A percentile compares a stretch with the other conserved stretches of the same genome.
Evolutionary conservation across 2,329 filamentous ascomycete genomes (phyloP).

Genomic region (Uncinocarpus reesii): DNA sequence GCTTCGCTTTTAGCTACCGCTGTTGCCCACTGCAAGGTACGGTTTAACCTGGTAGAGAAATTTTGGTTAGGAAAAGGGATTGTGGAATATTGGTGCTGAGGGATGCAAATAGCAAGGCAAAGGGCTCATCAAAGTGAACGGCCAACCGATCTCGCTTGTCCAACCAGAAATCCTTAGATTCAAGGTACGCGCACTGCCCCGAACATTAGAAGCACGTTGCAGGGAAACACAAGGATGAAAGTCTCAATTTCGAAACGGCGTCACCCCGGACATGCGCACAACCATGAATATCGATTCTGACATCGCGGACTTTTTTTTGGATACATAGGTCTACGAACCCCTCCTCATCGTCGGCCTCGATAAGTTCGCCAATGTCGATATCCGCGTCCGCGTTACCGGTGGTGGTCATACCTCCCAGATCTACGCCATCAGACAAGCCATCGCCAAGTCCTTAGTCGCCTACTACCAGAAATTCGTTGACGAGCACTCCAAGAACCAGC

Average conservation of each 20-base stretch:
- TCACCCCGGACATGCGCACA: too few relatives aligned
- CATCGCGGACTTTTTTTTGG: neutral
- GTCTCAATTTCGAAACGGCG: too few relatives aligned
- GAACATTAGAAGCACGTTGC: neutral
- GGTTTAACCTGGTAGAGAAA: constrained; percentile 20
- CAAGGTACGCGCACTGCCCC: constrained; percentile 54
- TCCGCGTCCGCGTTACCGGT: constrained; percentile 89
- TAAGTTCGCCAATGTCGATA: constrained; percentile 94
- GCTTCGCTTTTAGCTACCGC: constrained; percentile 52
- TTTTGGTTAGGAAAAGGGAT: too few relatives aligned
- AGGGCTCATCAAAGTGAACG: constrained; percentile 98
- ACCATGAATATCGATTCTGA: constrained; percentile 1
- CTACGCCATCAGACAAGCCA: constrained; percentile 98
- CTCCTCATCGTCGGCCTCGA: constrained; percentile 93
- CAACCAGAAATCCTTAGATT: constrained; percentile 96
- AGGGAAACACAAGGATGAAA: constrained; percentile 9
- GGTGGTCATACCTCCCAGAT: constrained; percentile 97
- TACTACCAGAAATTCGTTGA: constrained; percentile 99
- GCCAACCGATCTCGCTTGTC: constrained; percentile 84
- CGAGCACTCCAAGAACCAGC: constrained; percentile 99
- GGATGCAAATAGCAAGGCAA: constrained; percentile 52
- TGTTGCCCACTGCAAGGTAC: constrained; percentile 88
- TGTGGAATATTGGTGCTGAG: constrained; percentile 19
- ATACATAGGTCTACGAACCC: constrained; percentile 81
- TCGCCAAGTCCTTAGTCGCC: constrained; percentile 91